Evolutionary conservation across 305 asterid genomes (phyloP).

Genomic region (Fraxinus velutina): DNA sequence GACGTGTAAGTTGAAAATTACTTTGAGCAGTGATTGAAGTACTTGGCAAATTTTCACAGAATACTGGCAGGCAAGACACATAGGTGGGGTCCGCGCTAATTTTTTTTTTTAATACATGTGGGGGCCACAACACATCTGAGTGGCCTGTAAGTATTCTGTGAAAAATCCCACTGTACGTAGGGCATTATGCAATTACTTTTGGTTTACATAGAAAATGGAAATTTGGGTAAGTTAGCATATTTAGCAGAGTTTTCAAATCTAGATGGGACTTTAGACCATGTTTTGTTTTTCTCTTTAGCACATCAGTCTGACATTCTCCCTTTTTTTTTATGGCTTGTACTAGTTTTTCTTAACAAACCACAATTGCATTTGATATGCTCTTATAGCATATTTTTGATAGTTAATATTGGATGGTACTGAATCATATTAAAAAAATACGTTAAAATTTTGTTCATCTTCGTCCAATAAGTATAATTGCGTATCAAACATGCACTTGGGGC

Average conservation of each 20-base stretch:
- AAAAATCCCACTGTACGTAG: no score
- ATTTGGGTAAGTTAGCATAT: background rate
- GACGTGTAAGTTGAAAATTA: background rate
- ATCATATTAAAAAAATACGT: background rate
- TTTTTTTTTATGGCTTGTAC: background rate
- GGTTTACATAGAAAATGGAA: background rate
- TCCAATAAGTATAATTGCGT: background rate
- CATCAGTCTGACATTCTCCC: background rate
- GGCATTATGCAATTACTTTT: no score
- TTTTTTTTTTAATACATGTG: no score
- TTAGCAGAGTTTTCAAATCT: background rate
- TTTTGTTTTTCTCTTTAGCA: background rate
- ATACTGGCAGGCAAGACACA: no score
- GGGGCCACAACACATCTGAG: no score
- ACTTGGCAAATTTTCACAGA: no score
- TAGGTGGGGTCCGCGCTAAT: no score
- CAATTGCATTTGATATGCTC: background rate
- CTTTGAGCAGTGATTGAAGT: no score
- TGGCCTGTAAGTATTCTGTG: no score
- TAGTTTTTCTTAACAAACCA: background rate
- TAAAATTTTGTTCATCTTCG: background rate
- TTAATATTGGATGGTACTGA: background rate
- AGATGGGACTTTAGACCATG: background rate
- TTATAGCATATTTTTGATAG: background rate
- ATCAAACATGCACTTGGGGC: background rate